Evolutionary conservation across 116 monocot species (phyloP), one percentile per base, ranked within the genome.

Genomic region (Trichopus zeylanicus): DNA sequence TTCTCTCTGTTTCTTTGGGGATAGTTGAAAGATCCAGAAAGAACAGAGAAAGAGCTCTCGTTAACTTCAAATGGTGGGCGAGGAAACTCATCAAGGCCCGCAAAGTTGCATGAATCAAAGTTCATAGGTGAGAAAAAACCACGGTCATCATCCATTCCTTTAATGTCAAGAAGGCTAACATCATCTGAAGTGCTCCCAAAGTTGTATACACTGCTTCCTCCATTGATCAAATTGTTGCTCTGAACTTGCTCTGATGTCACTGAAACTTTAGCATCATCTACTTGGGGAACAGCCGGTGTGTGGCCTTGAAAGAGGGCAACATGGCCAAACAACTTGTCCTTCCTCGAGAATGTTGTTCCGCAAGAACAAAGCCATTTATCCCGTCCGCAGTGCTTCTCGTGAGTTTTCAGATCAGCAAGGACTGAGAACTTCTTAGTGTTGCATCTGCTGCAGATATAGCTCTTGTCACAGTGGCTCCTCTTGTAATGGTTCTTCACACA

Each of bases 281-380:
- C 13, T 1, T 65, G 55, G n/a, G 49, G 49, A 24, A 76, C 65
- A 5, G 77, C 72, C 2, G 91, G 91, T 16, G 74, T 57, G 51
- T 91, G 91, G 18, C 85, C 91, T 15, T 68, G 70, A 72, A 91
- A 91, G 7, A 91, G 64, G 7, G 86, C 68, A 8, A 85, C 77
- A 63, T 91, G 91, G 7, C 91, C 91, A 53, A 91, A 73, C 29
- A 91, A 66, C 72, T 91, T 91, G 29, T 91, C 91, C 66, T 91
- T 91, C 37, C 91, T 73, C 3, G 86, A 91, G 63, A 91, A 91
- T 12, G 66, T 81, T 20, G 91, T 86, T 2, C 91, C 91, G 23
- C 91, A 91, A 0, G 91, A 91, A 60, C 91, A 91, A 26, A 71
- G 61, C 91, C 91, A 91, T 56, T 74, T 71, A 46, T 77, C 72